Evolutionary conservation across 2,329 filamentous ascomycete species (phyloP).

Genomic region (Coleophoma crateriformis): DNA sequence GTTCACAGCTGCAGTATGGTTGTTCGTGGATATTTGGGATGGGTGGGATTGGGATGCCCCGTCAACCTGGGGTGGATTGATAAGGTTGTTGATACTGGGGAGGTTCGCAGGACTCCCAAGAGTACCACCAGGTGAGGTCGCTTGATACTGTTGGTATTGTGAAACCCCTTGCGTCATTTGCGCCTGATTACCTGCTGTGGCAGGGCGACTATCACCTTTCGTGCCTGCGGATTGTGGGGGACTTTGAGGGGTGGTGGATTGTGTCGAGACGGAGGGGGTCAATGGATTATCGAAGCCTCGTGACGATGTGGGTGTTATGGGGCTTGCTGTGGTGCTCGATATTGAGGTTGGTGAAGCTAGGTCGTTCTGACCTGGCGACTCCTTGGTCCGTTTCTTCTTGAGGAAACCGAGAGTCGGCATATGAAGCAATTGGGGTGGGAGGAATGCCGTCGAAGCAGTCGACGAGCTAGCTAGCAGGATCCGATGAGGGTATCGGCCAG

Average conservation of each 20-base stretch:
- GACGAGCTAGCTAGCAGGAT: constrained; percentile 16
- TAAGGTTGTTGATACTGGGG: constrained; percentile 78
- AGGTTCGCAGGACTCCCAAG: constrained; percentile 44
- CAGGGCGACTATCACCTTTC: constrained; percentile 17
- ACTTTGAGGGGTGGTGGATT: constrained; percentile 24
- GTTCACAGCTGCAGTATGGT: neutral
- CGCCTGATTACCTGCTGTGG: constrained; percentile 23
- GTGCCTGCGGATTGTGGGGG: constrained; percentile 17
- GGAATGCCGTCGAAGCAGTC: constrained; percentile 18
- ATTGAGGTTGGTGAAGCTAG: constrained; percentile 62
- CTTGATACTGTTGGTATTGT: constrained; percentile 24
- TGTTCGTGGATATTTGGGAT: constrained; percentile 15
- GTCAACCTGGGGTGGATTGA: constrained; percentile 58
- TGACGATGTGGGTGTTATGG: constrained; percentile 52
- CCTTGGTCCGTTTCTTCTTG: constrained; percentile 98
- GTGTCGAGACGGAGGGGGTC: constrained; percentile 34
- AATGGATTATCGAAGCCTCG: constrained; percentile 38
- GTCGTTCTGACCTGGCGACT: constrained; percentile 64
- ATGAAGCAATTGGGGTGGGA: constrained; percentile 20
- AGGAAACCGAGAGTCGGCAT: constrained; percentile 97
- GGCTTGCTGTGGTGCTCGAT: constrained; percentile 59
- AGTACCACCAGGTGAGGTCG: constrained; percentile 7
- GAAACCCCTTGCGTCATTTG: constrained; percentile 25
- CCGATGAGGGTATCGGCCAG: constrained; percentile 2
- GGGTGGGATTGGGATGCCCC: constrained; percentile 29